These are phyloP conservation scores for Boletus rubescentipes DNA, from an alignment of 768 basidiomycete species.

Conservation along the genomic window DNA sequence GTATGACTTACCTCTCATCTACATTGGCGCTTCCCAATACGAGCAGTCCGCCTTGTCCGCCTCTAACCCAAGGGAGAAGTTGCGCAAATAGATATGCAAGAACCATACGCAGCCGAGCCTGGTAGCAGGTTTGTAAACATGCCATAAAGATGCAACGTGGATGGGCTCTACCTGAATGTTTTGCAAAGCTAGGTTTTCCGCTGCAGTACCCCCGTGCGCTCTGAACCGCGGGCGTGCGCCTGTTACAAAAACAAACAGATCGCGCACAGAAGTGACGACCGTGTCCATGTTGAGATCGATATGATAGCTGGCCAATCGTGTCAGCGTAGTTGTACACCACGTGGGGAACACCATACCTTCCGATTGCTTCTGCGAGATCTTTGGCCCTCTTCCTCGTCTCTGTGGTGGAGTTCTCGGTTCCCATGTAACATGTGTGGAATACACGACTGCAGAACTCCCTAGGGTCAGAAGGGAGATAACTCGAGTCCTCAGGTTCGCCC, in stretches of 20 bases:
- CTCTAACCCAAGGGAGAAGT: constrained; percentile 88
- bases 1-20: constrained; percentile 77
- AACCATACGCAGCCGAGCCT: constrained; percentile 95
- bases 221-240: constrained; percentile 71
- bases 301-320: constrained; percentile 66
- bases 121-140: neutral
- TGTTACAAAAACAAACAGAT: constrained; percentile 83
- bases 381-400: constrained; percentile 89
- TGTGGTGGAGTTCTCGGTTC: constrained; percentile 89
- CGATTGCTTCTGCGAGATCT: constrained; percentile 83
- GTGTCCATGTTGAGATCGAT: constrained; percentile 95
- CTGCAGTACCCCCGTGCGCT: constrained; percentile 78
- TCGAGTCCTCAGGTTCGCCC: constrained; percentile 78
- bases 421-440: constrained; percentile 99
- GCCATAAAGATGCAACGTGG: neutral
- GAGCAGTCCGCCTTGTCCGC: constrained; percentile 79
- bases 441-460: constrained; percentile 82
- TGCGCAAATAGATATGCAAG: constrained; percentile 94
- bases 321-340: neutral
- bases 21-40: constrained; percentile 99
- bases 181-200: constrained; percentile 95
- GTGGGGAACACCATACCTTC: constrained; percentile 54
- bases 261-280: constrained; percentile 79
- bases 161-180: constrained; percentile 76
- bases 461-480: constrained; percentile 83